Base-by-base conservation (phyloP, 257 asterid species). In the Sherardia arvensis region DNA sequence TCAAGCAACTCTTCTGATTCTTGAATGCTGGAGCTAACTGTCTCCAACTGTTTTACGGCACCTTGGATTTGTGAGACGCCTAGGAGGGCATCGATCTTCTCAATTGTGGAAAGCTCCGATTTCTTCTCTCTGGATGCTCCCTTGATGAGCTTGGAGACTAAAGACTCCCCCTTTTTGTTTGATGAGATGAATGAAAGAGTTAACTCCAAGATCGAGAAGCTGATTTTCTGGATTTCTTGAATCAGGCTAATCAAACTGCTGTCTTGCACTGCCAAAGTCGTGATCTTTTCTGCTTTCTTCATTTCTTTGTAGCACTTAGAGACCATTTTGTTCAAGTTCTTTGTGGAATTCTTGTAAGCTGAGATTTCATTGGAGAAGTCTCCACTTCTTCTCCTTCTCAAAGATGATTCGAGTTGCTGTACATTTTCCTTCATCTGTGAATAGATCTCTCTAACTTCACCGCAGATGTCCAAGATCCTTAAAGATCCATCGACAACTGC, bases 271-370 rank as follows among this genome's bases (percentile, higher is more conserved):
- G 15, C 45, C 17, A 10, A 36, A 14, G 20, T 3, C n/a, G 49
- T 40, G n/a, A 40, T 40, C 49, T 40, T 40, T 40, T 64, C 65
- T 28, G 26, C 23, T 21, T 59, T 67, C 61, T 67, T 68, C 45
- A 75, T 7, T 8, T 64, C 72, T 61, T 54, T 75, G 73, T 74
- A 32, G 68, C 62, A 61, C 15, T 78, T 80, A 23, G 23, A 55
- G 64, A 75, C 62, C 66, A 59, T 45, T 64, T 69, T 70, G 23
- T 62, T 53, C 10, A 64, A 47, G 29, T 59, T 68, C 29, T 73
- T 79, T 34, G 70, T 75, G 20, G 83, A 69, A 29, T 48, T 66
- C 58, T 55, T 49, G 18, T 71, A 80, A 53, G 69, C 28, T 18
- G 29, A 61, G 15, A 80, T 30, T 40, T 71, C 73, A 1, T 61